Evolutionary conservation across 805 yeast genomes (phyloP), one percentile per base, ranked within the genome.

Genomic region (Zygoascus flipseniorum): DNA sequence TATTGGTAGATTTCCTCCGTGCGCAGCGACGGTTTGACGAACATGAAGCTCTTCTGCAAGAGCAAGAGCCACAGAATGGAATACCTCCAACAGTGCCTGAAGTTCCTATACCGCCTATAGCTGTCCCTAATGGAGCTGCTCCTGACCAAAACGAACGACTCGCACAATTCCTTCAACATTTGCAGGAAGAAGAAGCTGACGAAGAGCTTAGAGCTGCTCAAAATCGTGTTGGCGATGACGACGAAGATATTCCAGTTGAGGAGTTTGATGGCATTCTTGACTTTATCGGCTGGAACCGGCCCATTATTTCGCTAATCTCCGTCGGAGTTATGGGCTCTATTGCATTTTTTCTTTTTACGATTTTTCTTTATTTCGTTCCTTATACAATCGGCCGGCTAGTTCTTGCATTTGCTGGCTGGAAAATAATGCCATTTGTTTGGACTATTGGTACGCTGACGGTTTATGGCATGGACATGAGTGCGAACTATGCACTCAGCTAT

Each of bases 201-300:
- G 50, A 32, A 35, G 53, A 31, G n/a, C 55, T 39, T 6, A 43
- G 28, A 10, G 53, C 31, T 18, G 56, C 45, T n/a, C 54, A 53
- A 11, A 26, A 43, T 18, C 47, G 26, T 9, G 54, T 31, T 20
- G 47, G 28, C 5, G 57, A 50, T 6, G 60, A 47, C 8, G 37
- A 14, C 6, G 52, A 49, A n/a, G 52, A 47, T 18, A 16, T 47
- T 14, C 32, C 50, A 2, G 63, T 51, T 13, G 67, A 64, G 18
- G 67, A 58, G 18, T 53, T 56, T 14, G 66, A 61, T 18, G 70
- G 67, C 4, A 50, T 65, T 10, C 50, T 62, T 19, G 68, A 65
- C 16, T 54, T 65, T n/a, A 50, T 65, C 13, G 67, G 65, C 13
- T 47, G 60, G 43, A 58, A 62, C 4, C 65, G 63, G 8, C 66